Base-by-base conservation (phyloP, 2,329 filamentous ascomycete genomes). In the Orbilia ellipsospora region DNA sequence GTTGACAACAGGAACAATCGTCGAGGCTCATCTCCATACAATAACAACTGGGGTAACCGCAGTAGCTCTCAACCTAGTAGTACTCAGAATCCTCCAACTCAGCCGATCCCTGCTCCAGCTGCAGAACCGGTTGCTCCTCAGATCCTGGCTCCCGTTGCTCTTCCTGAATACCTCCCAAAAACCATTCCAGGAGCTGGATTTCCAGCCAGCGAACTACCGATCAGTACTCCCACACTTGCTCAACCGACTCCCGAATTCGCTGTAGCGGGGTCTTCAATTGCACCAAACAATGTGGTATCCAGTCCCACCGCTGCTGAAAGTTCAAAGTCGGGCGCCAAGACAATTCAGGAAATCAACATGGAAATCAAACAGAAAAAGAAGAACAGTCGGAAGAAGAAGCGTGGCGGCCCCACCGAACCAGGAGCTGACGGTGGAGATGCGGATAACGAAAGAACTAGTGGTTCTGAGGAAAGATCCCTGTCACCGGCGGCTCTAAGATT, bases 371-470 rank as follows among this genome's bases (percentile, higher is more conserved):
- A 63, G 28, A 57, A 54, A 40, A 69, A 69, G 23, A 59, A 60
- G 23, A 57, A 54, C 12, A 23, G 63, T 6, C 40, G 44, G 10
- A 63, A 42, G 31, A 62, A 62, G 20, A 68, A 67, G 51, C 62
- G 63, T 28, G 56, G 64, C 0, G 61, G 62, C 18, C 51, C 42
- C 7, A 59, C 48, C 5, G 63, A 50, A 18, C 54, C 23, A 42
- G 59, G 59, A 16, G 59, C 59, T 20, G 61, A 75, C 28, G 72
- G 64, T 51, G 72, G 69, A 23, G 72, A 75, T 18, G 72, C 72
- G 45, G 72, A 75, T 52, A 75, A 75, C 18, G 72, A 75, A 61
- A 59, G 64, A 69, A 62, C 72, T 75, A 75, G 72, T 54, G 72
- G 64, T 51, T 75, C 72, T 15, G 72, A 75, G 50, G 64, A 69